Conservation (phyloP, 768 basidiomycete genomes). For the Trametes cinnabarina region DNA sequence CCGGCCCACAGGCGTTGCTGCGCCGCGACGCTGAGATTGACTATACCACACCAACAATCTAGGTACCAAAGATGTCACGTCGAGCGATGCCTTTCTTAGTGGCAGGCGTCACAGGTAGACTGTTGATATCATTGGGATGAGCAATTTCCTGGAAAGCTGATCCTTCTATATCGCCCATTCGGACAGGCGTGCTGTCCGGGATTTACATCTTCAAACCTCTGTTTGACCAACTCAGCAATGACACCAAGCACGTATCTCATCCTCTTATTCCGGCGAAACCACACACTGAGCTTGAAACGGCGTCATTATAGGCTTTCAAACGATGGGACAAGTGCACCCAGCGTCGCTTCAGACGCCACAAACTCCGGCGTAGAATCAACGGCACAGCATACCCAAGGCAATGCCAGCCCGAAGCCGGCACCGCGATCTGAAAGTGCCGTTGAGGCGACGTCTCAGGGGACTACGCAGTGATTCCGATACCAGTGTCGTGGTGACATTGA, state of each 20-base stretch:
- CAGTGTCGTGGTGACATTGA: background rate
- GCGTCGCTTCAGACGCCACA: background rate
- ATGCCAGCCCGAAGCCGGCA: background rate
- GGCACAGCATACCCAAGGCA: background rate
- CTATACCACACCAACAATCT: slow-evolving; percentile 11
- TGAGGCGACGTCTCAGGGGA: background rate
- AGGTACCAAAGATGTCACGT: slow-evolving; percentile 29
- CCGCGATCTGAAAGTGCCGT: background rate
- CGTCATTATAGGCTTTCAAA: background rate
- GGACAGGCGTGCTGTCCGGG: slow-evolving; percentile 57
- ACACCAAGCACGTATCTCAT: background rate
- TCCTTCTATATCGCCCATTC: background rate
- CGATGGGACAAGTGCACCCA: background rate
- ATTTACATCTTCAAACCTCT: slow-evolving; percentile 65
- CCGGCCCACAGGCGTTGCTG: background rate
- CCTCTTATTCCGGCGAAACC: background rate
- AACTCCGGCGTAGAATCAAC: background rate
- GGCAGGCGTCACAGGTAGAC: slow-evolving; percentile 55
- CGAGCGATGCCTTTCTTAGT: slow-evolving; percentile 51
- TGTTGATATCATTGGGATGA: background rate
- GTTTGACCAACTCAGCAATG: slow-evolving; percentile 26
- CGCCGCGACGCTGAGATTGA: slow-evolving; percentile 11
- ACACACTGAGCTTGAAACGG: slow-evolving; percentile 6
- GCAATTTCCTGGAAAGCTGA: slow-evolving; percentile 6
- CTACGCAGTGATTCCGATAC: background rate